Base-by-base conservation (phyloP, 2,329 filamentous ascomycete genomes). In the Colletotrichum sp. region DNA sequence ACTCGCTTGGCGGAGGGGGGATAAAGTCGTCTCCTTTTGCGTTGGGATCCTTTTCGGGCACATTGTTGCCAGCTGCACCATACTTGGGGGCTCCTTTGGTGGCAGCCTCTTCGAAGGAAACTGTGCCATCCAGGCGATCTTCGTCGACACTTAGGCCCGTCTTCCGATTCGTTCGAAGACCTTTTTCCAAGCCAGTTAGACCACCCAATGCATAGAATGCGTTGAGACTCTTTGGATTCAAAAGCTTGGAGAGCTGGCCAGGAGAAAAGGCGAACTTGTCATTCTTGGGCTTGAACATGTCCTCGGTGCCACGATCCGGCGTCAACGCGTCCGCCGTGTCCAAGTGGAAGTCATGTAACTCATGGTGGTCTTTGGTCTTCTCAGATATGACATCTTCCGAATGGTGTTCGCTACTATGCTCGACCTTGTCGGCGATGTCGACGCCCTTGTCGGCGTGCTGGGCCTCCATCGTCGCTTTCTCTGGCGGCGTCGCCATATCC, bases 171-270 rank as follows among this genome's bases (percentile, higher is more conserved):
- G 94, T 93, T 73, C 92, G 88, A 12, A 97, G 83, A 1, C 95
- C 95, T 81, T 93, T 95, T 80, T 95, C 94, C 24, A 97, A 82
- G 3, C 95, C 95, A 10, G 86, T 86, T 7, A 96, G 82, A 65
- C 95, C 95, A 71, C 95, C 95, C 4, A 97, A 84, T 7, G 94
- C 94, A 79, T 94, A 92, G 77, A 96, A 95, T 6, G 94, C 95
- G 30, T 91, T 88, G 76, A 95, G 87, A 79, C 90, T 96, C 85
- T 97, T 97, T 1, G 95, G 95, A 78, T 96, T 96, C 68, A 96
- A 88, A 8, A 97, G 86, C 85, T 96, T 96, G 77, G 91, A 92
- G 80, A 95, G 85, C 79, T 95, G 94, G 28, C 94, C 95, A 13
- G 93, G 93, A 0, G 92, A 90, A 80, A 93, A 95, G 10, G 93